Evolutionary conservation across 208 protist species (phyloP).

Genomic region (Angomonas desouzai): DNA sequence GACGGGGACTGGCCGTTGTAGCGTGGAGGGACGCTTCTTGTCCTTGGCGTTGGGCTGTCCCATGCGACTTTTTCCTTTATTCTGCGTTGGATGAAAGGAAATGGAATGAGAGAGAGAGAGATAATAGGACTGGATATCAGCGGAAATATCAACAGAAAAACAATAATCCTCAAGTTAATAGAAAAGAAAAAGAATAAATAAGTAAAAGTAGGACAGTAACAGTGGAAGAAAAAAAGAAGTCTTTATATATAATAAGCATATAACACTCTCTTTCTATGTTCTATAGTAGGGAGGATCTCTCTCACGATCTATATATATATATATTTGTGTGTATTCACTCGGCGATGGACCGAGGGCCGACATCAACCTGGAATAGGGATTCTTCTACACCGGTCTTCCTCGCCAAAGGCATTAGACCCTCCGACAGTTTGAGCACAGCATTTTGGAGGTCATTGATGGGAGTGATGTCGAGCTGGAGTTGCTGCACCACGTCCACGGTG

Average conservation of each 20-base stretch:
- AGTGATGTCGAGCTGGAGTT: conserved; percentile 54
- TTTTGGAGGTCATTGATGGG: conserved; percentile 31
- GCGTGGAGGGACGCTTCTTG: conserved; percentile 23
- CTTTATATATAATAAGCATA: background rate
- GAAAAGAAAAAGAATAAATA: conserved; percentile 14
- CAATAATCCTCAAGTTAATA: too few relatives aligned
- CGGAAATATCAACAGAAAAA: too few relatives aligned
- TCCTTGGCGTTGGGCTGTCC: conserved; percentile 69
- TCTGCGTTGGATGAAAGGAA: too few relatives aligned
- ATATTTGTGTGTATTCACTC: background rate
- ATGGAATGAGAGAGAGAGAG: conserved; percentile 14
- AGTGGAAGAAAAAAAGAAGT: background rate
- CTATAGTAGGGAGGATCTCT: conserved; percentile 1
- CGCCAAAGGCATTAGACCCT: conserved; percentile 25
- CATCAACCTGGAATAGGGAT: conserved; percentile 19
- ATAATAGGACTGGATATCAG: too few relatives aligned
- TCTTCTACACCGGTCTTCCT: conserved; percentile 30
- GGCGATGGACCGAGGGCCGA: background rate
- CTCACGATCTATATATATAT: background rate
- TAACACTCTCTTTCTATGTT: background rate
- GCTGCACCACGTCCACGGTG: conserved; percentile 68
- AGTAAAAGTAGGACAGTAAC: conserved; percentile 1
- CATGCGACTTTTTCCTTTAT: too few relatives aligned
- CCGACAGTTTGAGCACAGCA: conserved; percentile 30
- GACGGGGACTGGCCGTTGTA: conserved; percentile 7